Percentiles rank a stretch among this genome's conserved stretches.
These are phyloP conservation scores for Ustilago nuda DNA, from an alignment of 1,284 basidiomycete genomes.

Conservation along the genomic window DNA sequence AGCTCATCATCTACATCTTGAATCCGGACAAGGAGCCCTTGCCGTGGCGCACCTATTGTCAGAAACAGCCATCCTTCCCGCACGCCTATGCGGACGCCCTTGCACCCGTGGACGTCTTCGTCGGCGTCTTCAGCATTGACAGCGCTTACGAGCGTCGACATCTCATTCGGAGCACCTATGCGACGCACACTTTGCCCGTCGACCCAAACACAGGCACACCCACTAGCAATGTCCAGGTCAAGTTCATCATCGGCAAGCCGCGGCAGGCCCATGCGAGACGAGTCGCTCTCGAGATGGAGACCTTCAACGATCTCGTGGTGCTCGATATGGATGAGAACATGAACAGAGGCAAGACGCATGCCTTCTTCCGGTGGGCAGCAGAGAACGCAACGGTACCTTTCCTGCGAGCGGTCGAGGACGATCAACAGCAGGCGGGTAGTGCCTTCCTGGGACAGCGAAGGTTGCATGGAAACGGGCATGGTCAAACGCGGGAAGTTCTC, in stretches of 20 bases:
- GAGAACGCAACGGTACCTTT: constrained; percentile 90
- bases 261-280: constrained; percentile 81
- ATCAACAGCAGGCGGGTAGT: constrained; percentile 5
- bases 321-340: constrained; percentile 89
- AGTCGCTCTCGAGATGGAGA: constrained; percentile 89
- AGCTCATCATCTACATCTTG: constrained; percentile 83
- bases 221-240: constrained; percentile 80
- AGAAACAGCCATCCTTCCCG: constrained; percentile 72
- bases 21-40: constrained; percentile 95
- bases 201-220: constrained; percentile 66
- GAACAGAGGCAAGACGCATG: constrained; percentile 87
- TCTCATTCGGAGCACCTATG: constrained; percentile 90
- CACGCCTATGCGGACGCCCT: constrained; percentile 74
- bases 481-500: constrained; percentile 43
- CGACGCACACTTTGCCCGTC: constrained; percentile 74
- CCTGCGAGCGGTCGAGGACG: constrained; percentile 41
- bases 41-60: constrained; percentile 93
- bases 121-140: constrained; percentile 93
- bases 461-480: constrained; percentile 30
- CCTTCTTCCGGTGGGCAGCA: constrained; percentile 87
- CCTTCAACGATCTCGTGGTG: constrained; percentile 88
- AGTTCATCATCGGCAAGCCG: constrained; percentile 91
- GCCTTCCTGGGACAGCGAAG: constrained; percentile 7
- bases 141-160: constrained; percentile 81
- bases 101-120: constrained; percentile 87